A percentile compares a stretch with the other conserved stretches of the same genome.
These are phyloP conservation scores for Pythium aristosporum DNA, from an alignment of 352 stramenopile genomes.

Conservation along the genomic window DNA sequence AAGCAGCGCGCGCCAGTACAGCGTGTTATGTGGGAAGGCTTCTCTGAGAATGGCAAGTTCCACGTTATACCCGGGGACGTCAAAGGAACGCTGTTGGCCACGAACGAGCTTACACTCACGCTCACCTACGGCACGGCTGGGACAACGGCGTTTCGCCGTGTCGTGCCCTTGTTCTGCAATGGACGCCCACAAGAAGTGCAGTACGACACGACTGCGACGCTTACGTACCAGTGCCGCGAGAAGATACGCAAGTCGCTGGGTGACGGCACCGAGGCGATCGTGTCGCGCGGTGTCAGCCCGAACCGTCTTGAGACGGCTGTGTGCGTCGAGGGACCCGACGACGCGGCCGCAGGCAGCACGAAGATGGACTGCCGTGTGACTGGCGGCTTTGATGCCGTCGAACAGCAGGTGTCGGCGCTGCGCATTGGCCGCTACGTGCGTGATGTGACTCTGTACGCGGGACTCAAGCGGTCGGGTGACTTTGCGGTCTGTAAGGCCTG, in stretches of 20 bases:
- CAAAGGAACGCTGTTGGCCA: conserved; percentile 16
- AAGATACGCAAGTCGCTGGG: conserved; percentile 1
- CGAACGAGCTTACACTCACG: conserved; percentile 18
- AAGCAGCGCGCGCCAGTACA: not conserved
- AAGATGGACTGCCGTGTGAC: conserved; percentile 14
- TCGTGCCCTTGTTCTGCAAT: conserved; percentile 14
- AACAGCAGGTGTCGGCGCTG: not conserved
- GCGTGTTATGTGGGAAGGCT: conserved; percentile 14
- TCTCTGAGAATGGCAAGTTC: conserved; percentile 19
- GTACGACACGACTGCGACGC: conserved; percentile 4
- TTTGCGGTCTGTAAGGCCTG: conserved; percentile 17
- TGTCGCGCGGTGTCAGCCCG: not conserved
- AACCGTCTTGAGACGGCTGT: conserved; percentile 5
- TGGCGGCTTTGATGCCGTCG: conserved; percentile 9
- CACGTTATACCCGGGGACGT: conserved; percentile 16
- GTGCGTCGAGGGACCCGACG: not conserved
- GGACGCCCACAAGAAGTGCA: not conserved
- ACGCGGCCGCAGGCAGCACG: not conserved
- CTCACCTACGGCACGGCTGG: conserved; percentile 2
- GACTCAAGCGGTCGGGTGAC: not conserved
- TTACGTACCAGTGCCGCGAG: conserved; percentile 15
- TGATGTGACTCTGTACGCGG: conserved; percentile 12
- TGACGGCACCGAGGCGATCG: conserved; percentile 5
- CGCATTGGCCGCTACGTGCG: conserved; percentile 13
- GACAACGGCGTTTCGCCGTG: not conserved